Percentiles rank a stretch among this genome's conserved stretches.
Evolutionary conservation across 495 filamentous ascomycete species (phyloP).

Genomic region (Penicillium cinerascens): DNA sequence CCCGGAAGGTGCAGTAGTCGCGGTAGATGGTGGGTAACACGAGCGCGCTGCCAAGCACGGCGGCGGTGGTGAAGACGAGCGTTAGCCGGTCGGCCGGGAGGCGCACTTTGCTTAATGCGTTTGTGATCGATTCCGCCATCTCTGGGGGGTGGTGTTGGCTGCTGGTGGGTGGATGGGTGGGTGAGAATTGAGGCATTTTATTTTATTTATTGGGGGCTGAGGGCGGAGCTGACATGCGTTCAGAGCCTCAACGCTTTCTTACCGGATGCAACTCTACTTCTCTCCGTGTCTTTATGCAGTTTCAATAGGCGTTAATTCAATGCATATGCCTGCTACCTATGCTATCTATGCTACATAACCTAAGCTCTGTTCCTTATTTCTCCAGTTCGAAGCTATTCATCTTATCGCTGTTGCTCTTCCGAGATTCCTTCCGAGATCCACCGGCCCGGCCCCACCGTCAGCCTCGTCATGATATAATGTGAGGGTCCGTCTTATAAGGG

Average conservation of each 20-base stretch:
- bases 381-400: constrained; percentile 1
- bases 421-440: constrained; percentile 5
- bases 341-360: not conserved
- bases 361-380: not conserved
- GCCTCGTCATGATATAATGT: not conserved
- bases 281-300: too few relatives aligned
- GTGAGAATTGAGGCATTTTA: not conserved
- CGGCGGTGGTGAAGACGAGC: constrained; percentile 20
- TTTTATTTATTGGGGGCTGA: too few relatives aligned
- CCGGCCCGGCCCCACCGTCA: constrained; percentile 6
- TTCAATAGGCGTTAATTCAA: too few relatives aligned
- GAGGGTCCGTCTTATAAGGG: not conserved
- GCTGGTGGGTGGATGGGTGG: not conserved
- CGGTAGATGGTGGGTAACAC: constrained; percentile 27
- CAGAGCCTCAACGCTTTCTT: too few relatives aligned
- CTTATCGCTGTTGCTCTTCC: not conserved
- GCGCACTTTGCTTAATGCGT: constrained; percentile 5
- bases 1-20: constrained; percentile 31
- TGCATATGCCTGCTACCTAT: too few relatives aligned
- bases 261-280: too few relatives aligned
- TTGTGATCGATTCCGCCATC: constrained; percentile 12
- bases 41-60: constrained; percentile 18
- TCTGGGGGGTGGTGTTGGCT: too few relatives aligned
- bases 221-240: too few relatives aligned
- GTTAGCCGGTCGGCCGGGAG: constrained; percentile 13